Base-by-base conservation (phyloP, 2,329 filamentous ascomycete genomes). In the Graphium sp. region DNA sequence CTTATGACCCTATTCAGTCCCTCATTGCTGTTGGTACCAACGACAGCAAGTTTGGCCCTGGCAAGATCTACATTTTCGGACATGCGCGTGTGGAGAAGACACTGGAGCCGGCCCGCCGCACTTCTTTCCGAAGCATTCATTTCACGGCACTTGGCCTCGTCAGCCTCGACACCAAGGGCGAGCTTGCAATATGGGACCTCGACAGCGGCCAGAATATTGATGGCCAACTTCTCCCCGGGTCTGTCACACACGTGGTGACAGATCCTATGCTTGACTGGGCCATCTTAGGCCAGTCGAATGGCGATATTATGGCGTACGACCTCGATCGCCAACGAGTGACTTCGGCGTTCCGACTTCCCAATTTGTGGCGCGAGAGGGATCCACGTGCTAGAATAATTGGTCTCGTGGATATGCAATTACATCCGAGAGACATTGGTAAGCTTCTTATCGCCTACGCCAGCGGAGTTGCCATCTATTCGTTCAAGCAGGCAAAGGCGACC, bases 251-350 rank as follows among this genome's bases (percentile, higher is more conserved):
- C 18, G 48, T 95, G 42, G 63, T 78, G 32, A 84, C 79, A 6
- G 89, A 98, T 47, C 83, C 87, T 1, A 81, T 82, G 55, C 61
- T 98, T 34, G 89, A 98, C 49, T 98, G 91, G 72, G 83, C 77
- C 21, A 77, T 98, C 35, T 58, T 95, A 24, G 89, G 84, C 9
- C 57, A 84, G 36, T 72, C 80, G 37, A 80, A 67, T 43, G 84
- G 87, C 34, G 85, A 95, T 33, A 62, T 95, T 8, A 64, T 87
- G 34, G 82, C 83, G n/a, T 98, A 87, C 47, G 89, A 98, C 48
- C 61, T 98, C 32, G 89, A 95, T 45, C 68, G 85, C 34, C 74
- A 82, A 45, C 61, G 62, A 18, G 55, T 89, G 34, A 54, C 53
- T 5, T 50, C 83, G 10, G 70, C 74, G 1, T 85, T 94, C 50